A percentile compares a stretch with the other conserved stretches of the same genome.
phyloP scores from a whole-genome alignment of 2,329 filamentous ascomycete species.

The Alternaria gansuensis region DNA sequence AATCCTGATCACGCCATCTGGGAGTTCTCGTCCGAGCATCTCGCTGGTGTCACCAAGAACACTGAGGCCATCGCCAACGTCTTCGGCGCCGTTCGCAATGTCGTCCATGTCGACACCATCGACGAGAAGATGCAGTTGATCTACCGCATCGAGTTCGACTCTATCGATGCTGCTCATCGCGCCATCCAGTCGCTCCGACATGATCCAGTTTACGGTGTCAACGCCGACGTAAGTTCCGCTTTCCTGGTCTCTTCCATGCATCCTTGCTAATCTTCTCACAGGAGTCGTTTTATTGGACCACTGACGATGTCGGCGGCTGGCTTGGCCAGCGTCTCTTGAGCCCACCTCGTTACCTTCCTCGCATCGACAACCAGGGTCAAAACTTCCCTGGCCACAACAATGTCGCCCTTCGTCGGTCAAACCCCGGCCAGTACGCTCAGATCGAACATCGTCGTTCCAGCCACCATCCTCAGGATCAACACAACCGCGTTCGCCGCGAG shows the following conservation, averaged over 20 bases:
- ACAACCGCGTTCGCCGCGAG: slow-evolving; percentile 52
- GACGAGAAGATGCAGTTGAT: slow-evolving; percentile 27
- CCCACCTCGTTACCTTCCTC: slow-evolving; percentile 33
- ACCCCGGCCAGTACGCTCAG: slow-evolving; percentile 1
- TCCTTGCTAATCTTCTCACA: slow-evolving; percentile 29
- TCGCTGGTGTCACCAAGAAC: slow-evolving; percentile 23
- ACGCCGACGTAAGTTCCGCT: slow-evolving; percentile 26
- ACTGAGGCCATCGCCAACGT: slow-evolving; percentile 26
- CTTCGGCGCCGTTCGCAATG: slow-evolving; percentile 34
- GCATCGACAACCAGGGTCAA: slow-evolving; percentile 35
- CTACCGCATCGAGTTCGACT: slow-evolving; percentile 48
- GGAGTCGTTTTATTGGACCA: slow-evolving; percentile 36
- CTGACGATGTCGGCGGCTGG: slow-evolving; percentile 30
- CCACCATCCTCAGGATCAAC: slow-evolving; percentile 39
- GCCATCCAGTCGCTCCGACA: slow-evolving; percentile 31
- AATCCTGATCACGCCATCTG: slow-evolving; percentile 23
- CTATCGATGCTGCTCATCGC: slow-evolving; percentile 40
- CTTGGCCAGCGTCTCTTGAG: slow-evolving; percentile 29
- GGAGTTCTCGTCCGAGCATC: slow-evolving; percentile 29
- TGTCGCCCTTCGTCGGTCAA: slow-evolving; percentile 3
- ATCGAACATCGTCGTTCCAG: slow-evolving; percentile 2
- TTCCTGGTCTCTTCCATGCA: slow-evolving; percentile 1
- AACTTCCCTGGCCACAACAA: slow-evolving; percentile 30
- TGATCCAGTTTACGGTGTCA: slow-evolving; percentile 25
- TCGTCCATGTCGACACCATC: slow-evolving; percentile 32